A percentile compares a stretch with the other conserved stretches of the same genome.
These are phyloP conservation scores for Volvox africanus DNA, from an alignment of 139 green algal genomes.

Conservation along the genomic window DNA sequence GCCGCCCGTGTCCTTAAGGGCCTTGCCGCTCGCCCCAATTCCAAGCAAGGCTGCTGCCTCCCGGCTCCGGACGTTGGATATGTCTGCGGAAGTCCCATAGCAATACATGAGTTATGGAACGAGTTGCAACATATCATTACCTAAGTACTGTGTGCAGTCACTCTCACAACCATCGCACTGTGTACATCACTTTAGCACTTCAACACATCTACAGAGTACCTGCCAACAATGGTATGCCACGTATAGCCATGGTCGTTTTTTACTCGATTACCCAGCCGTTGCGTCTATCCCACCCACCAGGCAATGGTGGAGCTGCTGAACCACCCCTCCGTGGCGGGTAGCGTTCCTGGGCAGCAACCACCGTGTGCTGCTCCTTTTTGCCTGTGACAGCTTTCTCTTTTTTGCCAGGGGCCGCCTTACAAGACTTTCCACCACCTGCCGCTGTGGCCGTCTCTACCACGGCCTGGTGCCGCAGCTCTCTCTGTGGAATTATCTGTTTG, in stretches of 20 bases:
- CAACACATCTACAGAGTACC: too few relatives aligned
- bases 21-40: too few relatives aligned
- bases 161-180: too few relatives aligned
- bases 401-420: neutral
- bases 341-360: neutral
- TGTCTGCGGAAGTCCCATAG: neutral
- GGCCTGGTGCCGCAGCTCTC: neutral
- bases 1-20: too few relatives aligned
- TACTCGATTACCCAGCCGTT: too few relatives aligned
- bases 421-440: neutral
- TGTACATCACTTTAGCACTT: too few relatives aligned
- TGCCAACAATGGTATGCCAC: too few relatives aligned
- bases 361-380: neutral
- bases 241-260: too few relatives aligned
- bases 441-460: neutral
- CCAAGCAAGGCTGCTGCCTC: constrained; percentile 20
- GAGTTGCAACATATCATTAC: too few relatives aligned
- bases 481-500: constrained; percentile 3
- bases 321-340: constrained; percentile 18
- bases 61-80: neutral
- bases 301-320: neutral
- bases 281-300: neutral
- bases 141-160: too few relatives aligned
- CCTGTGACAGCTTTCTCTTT: neutral
- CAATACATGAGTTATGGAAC: too few relatives aligned